Conservation (phyloP, 352 stramenopile species). For the Vaucheria bursata region DNA sequence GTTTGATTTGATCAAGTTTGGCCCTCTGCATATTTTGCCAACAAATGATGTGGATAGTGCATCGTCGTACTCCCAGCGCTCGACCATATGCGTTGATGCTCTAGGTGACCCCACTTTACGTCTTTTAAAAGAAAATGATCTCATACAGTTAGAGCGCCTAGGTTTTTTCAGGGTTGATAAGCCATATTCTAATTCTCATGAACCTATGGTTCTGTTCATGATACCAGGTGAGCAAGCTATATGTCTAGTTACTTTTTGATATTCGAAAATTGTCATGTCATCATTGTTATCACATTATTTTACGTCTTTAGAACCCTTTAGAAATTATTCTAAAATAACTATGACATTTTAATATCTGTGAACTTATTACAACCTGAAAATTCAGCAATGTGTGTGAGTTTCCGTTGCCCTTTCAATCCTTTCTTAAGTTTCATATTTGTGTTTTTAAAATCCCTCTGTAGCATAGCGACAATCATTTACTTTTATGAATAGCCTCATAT, state of each 20-base stretch:
- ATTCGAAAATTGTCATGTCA: neutral
- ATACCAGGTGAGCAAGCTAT: constrained; percentile 6
- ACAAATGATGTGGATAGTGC: neutral
- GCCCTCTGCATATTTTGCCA: no score
- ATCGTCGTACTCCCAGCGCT: neutral
- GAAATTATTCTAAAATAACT: neutral
- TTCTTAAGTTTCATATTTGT: no score
- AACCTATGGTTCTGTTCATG: constrained; percentile 27
- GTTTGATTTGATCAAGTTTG: no score
- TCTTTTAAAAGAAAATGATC: constrained; percentile 13
- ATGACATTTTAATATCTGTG: neutral
- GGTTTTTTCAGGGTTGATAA: constrained; percentile 20
- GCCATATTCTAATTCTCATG: constrained; percentile 1
- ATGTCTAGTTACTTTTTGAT: neutral
- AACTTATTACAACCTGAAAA: neutral
- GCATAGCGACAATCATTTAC: no score
- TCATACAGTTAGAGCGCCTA: constrained; percentile 21
- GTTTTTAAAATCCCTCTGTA: no score
- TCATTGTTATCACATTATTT: no score
- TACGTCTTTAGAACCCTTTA: no score
- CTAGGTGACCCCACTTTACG: constrained; percentile 17
- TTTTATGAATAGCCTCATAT: no score
- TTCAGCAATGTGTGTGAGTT: neutral
- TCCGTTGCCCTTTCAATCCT: no score
- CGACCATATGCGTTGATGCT: neutral